A percentile compares a stretch with the other conserved stretches of the same genome.
Evolutionary conservation across 148 eudicot species (phyloP).

Genomic region (Cornus controversa): DNA sequence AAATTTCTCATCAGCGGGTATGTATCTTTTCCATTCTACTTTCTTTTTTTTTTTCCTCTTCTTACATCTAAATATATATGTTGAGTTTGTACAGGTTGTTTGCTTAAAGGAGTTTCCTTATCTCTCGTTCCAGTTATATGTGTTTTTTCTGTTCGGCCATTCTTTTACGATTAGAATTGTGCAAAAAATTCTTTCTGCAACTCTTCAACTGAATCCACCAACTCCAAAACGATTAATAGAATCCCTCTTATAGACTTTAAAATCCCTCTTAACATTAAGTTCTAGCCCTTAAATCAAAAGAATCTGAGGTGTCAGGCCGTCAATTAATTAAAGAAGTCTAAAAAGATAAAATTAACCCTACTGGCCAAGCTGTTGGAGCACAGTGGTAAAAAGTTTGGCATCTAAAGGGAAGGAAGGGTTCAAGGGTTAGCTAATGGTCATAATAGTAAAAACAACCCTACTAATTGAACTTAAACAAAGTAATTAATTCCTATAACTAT

Average conservation of each 20-base stretch:
- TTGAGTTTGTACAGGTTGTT: not conserved
- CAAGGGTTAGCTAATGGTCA: too few relatives aligned
- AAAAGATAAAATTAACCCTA: not conserved
- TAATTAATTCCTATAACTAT: too few relatives aligned
- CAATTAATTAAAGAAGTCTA: not conserved
- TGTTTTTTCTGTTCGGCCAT: not conserved
- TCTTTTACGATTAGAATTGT: not conserved
- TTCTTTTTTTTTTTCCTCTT: not conserved
- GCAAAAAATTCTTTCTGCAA: not conserved
- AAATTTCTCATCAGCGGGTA: conserved; percentile 71
- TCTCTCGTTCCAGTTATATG: not conserved
- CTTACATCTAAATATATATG: not conserved
- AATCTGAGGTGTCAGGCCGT: not conserved
- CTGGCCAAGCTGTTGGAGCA: not conserved
- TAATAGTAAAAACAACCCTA: too few relatives aligned
- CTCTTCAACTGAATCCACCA: not conserved
- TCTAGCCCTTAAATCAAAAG: not conserved
- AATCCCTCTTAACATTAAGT: not conserved
- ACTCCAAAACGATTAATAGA: not conserved
- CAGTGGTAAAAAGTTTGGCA: too few relatives aligned
- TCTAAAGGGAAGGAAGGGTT: too few relatives aligned
- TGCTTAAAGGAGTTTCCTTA: not conserved
- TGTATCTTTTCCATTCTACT: not conserved
- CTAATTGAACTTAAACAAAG: too few relatives aligned
- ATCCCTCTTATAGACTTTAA: not conserved